Base-by-base conservation (phyloP, 202 grass and related monocot genomes). In the Carex arenaria region DNA sequence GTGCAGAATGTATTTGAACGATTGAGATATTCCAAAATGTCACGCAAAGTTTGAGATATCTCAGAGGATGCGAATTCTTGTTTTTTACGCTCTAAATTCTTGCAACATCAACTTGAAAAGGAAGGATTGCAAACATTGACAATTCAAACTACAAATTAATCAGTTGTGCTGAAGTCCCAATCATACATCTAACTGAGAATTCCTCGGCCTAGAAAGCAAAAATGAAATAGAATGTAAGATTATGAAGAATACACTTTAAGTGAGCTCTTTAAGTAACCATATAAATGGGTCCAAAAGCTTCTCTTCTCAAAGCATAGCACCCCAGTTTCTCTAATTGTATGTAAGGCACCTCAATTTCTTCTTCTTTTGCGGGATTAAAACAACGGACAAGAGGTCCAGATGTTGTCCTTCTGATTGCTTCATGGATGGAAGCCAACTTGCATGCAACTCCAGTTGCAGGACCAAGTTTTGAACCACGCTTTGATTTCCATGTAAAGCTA, bases 201-300 rank as follows among this genome's bases (percentile, higher is more conserved):
- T 20, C 42, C 19, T 56, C 10, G 10, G 5, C 17, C 80, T 36
- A 68, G 15, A 34, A 52, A 12, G 30, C 47, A 45, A 57, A 64
- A 67, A 13, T 8, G 38, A 82, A 52, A 52, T n/a, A 54, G 31
- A 36, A 22, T 34, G 5, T 17, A 82, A 82, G 5, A 42, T 42
- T 42, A 42, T 7, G 38, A 42, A 12, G 9, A 67, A 34, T 10
- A 64, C 36, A 67, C 7, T n/a, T 52, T 54, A 68, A 82, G 83
- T 14, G 15, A 59, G 28, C 0, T 26, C 2, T 86, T 86, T 18
- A 91, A 3, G 87, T 85, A 57, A 92, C 90, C 40, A 87, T 49
- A 71, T 89, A 92, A 64, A 92, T 54, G 1, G 87, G 90, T 3
- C 90, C 90, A 85, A 87, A 87, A 9, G 82, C 83, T 20, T 90